Evolutionary conservation across 371 early-diverging fungal genomes (phyloP).

Genomic region (Choanephora cucurbitarum): DNA sequence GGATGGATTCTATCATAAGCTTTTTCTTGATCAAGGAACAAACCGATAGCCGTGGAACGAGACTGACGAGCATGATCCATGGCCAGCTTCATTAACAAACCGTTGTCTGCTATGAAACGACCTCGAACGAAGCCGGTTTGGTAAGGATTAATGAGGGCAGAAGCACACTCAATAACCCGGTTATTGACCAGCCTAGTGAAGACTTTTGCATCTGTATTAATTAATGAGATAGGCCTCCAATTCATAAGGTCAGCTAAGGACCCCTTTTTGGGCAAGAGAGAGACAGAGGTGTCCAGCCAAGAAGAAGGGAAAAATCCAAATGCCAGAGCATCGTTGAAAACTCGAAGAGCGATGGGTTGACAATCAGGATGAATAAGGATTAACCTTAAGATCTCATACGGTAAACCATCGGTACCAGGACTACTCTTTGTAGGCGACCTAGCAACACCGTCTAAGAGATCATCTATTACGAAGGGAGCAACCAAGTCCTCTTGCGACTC

Average conservation of each 20-base stretch:
- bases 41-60: not conserved
- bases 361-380: too few species aligned
- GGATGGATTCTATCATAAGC: constrained; percentile 27
- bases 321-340: too few species aligned
- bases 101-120: constrained; percentile 24
- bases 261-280: constrained; percentile 16
- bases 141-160: constrained; percentile 7
- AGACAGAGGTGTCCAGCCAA: constrained; percentile 5
- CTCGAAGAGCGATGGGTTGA: too few species aligned
- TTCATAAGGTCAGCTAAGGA: constrained; percentile 12
- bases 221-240: constrained; percentile 26
- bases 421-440: too few species aligned
- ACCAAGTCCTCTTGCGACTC: too few species aligned
- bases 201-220: constrained; percentile 24
- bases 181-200: constrained; percentile 25
- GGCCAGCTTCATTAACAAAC: constrained; percentile 1
- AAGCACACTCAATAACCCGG: not conserved
- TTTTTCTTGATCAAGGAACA: constrained; percentile 26
- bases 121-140: constrained; percentile 25
- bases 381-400: too few species aligned
- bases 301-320: not conserved
- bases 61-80: not conserved
- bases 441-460: too few species aligned
- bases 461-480: too few species aligned
- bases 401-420: too few species aligned